These are phyloP conservation scores for Fragilariopsis cylindrus DNA, from an alignment of 108 stramenopile genomes.

Conservation along the genomic window DNA sequence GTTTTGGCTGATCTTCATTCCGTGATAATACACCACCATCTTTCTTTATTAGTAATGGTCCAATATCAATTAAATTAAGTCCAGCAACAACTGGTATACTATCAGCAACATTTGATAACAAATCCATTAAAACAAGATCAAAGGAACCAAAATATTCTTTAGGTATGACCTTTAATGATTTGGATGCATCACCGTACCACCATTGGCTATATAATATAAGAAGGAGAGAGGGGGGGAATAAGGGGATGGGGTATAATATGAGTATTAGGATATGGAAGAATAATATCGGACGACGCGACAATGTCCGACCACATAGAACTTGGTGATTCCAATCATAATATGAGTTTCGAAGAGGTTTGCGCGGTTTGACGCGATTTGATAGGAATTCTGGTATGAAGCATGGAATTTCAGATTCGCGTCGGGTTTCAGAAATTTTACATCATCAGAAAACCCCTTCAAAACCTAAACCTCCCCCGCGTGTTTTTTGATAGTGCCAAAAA, in stretches of 20 bases:
- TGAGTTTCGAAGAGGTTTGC: too few species aligned
- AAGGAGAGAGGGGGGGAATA: background rate
- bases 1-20: slow-evolving; percentile 5
- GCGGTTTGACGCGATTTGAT: too few species aligned
- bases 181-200: slow-evolving; percentile 83
- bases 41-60: slow-evolving; percentile 23
- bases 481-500: slow-evolving; percentile 35
- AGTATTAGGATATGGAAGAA: too few species aligned
- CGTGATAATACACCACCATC: slow-evolving; percentile 23
- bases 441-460: too few species aligned
- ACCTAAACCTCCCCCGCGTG: too few species aligned
- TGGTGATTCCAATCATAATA: too few species aligned
- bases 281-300: too few species aligned
- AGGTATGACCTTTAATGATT: slow-evolving; percentile 54
- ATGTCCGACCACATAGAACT: too few species aligned
- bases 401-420: too few species aligned
- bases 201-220: slow-evolving; percentile 22
- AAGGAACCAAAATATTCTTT: slow-evolving; percentile 77
- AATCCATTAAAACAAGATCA: slow-evolving; percentile 70
- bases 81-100: slow-evolving; percentile 34
- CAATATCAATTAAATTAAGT: slow-evolving; percentile 10
- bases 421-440: too few species aligned
- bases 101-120: slow-evolving; percentile 26
- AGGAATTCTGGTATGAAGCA: too few species aligned
- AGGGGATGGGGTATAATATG: too few species aligned